phyloP scores from a whole-genome alignment of 2,329 filamentous ascomycete genomes.

The Cordyceps cicadae region DNA sequence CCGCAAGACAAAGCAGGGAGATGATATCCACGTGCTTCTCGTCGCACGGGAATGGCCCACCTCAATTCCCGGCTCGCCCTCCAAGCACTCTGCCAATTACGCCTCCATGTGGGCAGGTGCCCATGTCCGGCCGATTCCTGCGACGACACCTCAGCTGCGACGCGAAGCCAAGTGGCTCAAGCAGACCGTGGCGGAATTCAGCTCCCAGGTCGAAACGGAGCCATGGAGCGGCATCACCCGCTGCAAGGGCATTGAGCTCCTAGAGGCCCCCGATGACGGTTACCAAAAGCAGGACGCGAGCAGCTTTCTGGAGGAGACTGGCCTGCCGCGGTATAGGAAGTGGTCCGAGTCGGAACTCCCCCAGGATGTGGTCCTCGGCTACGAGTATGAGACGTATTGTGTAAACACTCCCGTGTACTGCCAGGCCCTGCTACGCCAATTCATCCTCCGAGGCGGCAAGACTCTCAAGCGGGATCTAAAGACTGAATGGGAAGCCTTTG shows the following conservation, averaged over 20 bases:
- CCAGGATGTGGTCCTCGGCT: slow-evolving; percentile 35
- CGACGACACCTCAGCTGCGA: slow-evolving; percentile 23
- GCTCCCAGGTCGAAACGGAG: slow-evolving; percentile 17
- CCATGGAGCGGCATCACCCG: slow-evolving; percentile 38
- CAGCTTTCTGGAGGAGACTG: slow-evolving; percentile 22
- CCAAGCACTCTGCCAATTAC: slow-evolving; percentile 32
- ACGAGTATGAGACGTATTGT: slow-evolving; percentile 46
- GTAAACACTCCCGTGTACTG: slow-evolving; percentile 48
- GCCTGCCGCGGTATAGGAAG: slow-evolving; percentile 20
- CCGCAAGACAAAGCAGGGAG: not conserved
- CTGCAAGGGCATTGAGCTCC: slow-evolving; percentile 41
- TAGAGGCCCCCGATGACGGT: slow-evolving; percentile 34
- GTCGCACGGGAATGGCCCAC: slow-evolving; percentile 28
- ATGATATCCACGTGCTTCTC: slow-evolving; percentile 17
- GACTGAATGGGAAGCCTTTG: slow-evolving; percentile 26
- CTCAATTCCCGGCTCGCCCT: slow-evolving; percentile 24
- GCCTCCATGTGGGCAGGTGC: slow-evolving; percentile 51
- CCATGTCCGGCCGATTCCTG: slow-evolving; percentile 44
- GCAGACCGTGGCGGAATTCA: slow-evolving; percentile 20
- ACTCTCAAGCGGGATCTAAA: slow-evolving; percentile 21
- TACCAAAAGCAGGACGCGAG: slow-evolving; percentile 27
- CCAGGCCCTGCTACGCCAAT: slow-evolving; percentile 27
- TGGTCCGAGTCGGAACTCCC: slow-evolving; percentile 32
- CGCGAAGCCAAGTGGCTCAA: slow-evolving; percentile 27
- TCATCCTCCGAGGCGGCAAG: slow-evolving; percentile 23